Percentiles rank a stretch among this genome's conserved stretches.
Conservation (phyloP, 192 early-diverging fungal genomes). For the Podochytrium sp. region DNA sequence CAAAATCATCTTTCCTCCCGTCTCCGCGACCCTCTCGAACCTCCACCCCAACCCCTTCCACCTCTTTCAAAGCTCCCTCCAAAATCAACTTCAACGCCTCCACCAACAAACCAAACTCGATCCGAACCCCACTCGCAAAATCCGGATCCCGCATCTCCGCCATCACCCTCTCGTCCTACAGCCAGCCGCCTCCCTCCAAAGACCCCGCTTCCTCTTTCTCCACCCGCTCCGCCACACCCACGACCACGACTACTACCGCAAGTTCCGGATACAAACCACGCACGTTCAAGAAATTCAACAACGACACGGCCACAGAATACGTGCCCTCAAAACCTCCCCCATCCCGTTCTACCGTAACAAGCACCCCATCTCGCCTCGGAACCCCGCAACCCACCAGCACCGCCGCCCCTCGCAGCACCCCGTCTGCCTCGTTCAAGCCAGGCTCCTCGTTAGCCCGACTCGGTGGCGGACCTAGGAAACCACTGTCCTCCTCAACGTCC, state of each 20-base stretch:
- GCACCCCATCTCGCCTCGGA: not conserved
- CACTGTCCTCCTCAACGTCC: not conserved
- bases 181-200: not conserved
- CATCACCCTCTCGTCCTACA: slow-evolving; percentile 12
- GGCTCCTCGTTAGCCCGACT: not conserved
- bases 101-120: not conserved
- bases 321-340: not conserved
- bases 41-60: not conserved
- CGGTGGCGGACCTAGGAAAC: not conserved
- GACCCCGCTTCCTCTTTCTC: too few species aligned
- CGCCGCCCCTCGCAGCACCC: not conserved
- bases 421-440: not conserved
- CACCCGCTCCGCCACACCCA: not conserved
- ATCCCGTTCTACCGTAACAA: not conserved
- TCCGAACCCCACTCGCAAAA: not conserved
- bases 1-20: not conserved
- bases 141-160: not conserved
- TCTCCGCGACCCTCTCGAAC: not conserved
- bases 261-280: slow-evolving; percentile 39
- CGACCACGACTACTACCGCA: not conserved
- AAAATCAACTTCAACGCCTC: slow-evolving; percentile 20
- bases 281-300: slow-evolving; percentile 43
- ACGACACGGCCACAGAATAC: not conserved
- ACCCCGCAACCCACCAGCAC: not conserved
- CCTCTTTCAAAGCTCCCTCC: not conserved